These are phyloP conservation scores for Meyerozyma carpophila DNA, from an alignment of 1,139 yeast species.

Conservation along the genomic window DNA sequence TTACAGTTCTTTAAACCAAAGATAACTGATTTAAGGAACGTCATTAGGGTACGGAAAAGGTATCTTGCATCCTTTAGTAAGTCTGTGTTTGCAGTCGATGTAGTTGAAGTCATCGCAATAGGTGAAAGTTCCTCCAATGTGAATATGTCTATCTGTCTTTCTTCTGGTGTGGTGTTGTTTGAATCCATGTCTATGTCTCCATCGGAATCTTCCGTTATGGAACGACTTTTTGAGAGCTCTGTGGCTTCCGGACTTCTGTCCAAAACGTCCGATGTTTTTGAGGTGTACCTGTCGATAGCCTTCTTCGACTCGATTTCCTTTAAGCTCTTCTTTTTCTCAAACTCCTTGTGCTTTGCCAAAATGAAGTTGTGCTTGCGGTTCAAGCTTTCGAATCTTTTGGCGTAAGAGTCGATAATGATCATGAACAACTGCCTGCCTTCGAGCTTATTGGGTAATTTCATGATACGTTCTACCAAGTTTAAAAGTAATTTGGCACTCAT, in stretches of 20 bases:
- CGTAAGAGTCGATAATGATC: conserved; percentile 82
- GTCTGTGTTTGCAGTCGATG: conserved; percentile 41
- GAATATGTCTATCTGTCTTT: conserved; percentile 24
- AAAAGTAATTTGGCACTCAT: conserved; percentile 92
- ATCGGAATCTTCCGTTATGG: conserved; percentile 12
- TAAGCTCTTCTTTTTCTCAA: conserved; percentile 36
- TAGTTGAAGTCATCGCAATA: conserved; percentile 20
- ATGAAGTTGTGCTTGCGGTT: conserved; percentile 69
- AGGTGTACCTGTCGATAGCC: conserved; percentile 37
- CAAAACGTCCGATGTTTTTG: conserved; percentile 17
- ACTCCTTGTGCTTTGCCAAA: conserved; percentile 55
- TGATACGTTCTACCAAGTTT: conserved; percentile 82
- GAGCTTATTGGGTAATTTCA: conserved; percentile 74
- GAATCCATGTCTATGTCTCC: conserved; percentile 15
- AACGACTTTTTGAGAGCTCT: conserved; percentile 1
- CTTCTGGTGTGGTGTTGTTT: conserved; percentile 6
- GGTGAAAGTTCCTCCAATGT: conserved; percentile 38
- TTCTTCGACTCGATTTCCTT: conserved; percentile 42
- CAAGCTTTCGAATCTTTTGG: conserved; percentile 72
- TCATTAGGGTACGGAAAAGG: conserved; percentile 81
- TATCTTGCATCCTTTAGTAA: conserved; percentile 85
- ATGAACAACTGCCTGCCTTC: conserved; percentile 83
- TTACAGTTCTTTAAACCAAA: conserved; percentile 88
- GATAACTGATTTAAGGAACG: conserved; percentile 84
- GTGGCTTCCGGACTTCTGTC: conserved; percentile 3